Evolutionary conservation across 2,329 filamentous ascomycete genomes (phyloP), one percentile per base, ranked within the genome.

Genomic region (Fusarium cyanostomum): DNA sequence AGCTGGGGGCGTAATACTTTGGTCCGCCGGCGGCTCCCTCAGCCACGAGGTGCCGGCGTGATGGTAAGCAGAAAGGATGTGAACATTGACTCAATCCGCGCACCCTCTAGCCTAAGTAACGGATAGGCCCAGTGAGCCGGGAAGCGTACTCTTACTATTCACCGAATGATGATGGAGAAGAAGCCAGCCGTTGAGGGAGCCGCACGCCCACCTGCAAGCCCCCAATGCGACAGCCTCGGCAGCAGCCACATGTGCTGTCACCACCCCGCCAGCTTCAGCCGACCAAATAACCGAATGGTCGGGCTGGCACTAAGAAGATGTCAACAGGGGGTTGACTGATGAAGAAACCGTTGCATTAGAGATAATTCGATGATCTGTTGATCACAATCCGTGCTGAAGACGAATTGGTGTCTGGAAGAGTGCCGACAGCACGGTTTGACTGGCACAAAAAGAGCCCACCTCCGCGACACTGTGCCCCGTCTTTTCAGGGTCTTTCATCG

Each of bases 201-300:
- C 39, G 30, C 31, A 24, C 39, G 21, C 21, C 4, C 21, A 6
- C 21, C 21, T 21, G 21, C 21, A 21, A 21, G 21, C 21, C 21
- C 21, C 21, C 21, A 21, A 21, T 21, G 21, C 21, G 21, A 21
- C 6, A 6, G 21, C 21, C 21, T 21, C 21, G 21, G 21, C 21
- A 37, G 31, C 39, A 37, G 31, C 39, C 30, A 26, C 39, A 45
- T 24, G 18, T n/a, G 13, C 24, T 43, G 8, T 34, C 7, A 45
- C 34, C 41, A 57, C 49, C 31, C 48, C 52, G 56, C 44, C 43
- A 57, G 49, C 52, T 46, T 61, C 49, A 53, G 48, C 48, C 49
- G 49, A 49, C 41, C n/a, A 44, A 48, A 41, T 49, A 49, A 50
- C 12, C 42, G 43, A 53, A 43, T 34, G 31, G 35, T 44, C 26